Evolutionary conservation across 208 protist species (phyloP).

Genomic region (Trypanosoma boissoni): DNA sequence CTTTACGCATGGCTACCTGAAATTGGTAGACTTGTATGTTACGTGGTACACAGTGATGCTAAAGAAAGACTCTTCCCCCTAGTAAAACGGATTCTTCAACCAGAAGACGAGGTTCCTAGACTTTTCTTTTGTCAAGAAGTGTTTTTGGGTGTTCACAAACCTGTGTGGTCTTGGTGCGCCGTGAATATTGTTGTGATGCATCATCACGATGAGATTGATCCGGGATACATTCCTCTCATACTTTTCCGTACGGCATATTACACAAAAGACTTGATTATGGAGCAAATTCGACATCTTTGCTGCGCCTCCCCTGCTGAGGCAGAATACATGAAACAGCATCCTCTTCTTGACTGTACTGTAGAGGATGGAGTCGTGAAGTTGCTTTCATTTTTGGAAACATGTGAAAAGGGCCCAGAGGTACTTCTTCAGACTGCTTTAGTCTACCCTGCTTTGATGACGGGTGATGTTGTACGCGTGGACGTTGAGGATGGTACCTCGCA

Average conservation of each 20-base stretch:
- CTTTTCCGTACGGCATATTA: conserved; percentile 12
- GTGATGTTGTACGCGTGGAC: conserved; percentile 49
- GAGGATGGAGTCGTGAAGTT: conserved; percentile 19
- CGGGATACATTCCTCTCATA: conserved; percentile 41
- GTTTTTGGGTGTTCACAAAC: conserved; percentile 9
- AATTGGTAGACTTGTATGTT: conserved; percentile 28
- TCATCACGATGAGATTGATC: conserved; percentile 20
- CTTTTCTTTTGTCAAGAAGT: conserved; percentile 44
- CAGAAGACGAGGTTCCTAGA: conserved; percentile 29
- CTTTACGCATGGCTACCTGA: conserved; percentile 14
- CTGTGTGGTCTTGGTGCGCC: conserved; percentile 14
- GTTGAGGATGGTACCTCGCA: neutral
- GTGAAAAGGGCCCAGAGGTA: conserved; percentile 3
- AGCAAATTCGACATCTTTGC: conserved; percentile 24
- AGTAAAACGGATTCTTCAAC: conserved; percentile 27
- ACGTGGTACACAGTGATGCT: conserved; percentile 10
- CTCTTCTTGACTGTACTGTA: conserved; percentile 27
- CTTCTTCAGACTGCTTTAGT: conserved; percentile 37
- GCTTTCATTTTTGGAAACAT: conserved; percentile 20
- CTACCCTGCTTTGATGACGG: conserved; percentile 33
- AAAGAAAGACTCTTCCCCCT: conserved; percentile 10
- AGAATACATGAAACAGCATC: conserved; percentile 30
- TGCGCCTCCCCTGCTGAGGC: conserved; percentile 30
- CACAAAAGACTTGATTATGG: conserved; percentile 22
- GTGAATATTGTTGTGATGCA: conserved; percentile 40